Percentiles rank a stretch among this genome's conserved stretches.
These are phyloP conservation scores for Pyrenochaeta sp. DNA, from an alignment of 2,329 filamentous ascomycete species.

Conservation along the genomic window DNA sequence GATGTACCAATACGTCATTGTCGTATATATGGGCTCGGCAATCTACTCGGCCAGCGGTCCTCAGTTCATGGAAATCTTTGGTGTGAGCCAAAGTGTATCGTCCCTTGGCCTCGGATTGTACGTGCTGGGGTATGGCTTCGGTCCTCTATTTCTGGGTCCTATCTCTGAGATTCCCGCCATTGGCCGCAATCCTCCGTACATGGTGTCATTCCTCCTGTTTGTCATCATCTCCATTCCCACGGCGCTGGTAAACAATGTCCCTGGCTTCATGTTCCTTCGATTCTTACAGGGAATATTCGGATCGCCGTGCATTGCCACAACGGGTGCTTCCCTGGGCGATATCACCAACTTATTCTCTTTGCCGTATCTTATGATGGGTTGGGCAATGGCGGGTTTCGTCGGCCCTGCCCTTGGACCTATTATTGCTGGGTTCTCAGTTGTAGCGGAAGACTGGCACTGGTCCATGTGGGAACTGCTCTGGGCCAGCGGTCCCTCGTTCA, in stretches of 20 bases:
- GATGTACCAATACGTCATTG: no score
- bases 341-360: constrained; percentile 52
- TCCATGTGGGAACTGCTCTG: constrained; percentile 54
- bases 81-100: no score
- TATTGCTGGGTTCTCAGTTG: constrained; percentile 51
- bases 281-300: constrained; percentile 60
- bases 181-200: no score
- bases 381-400: constrained; percentile 51
- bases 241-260: constrained; percentile 57
- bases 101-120: no score
- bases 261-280: constrained; percentile 59
- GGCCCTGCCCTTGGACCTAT: constrained; percentile 54
- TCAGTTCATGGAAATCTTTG: no score
- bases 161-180: no score
- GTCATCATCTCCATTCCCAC: constrained; percentile 57
- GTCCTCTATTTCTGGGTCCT: no score
- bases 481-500: constrained; percentile 49
- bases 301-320: constrained; percentile 55
- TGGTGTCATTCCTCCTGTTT: no score
- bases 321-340: constrained; percentile 55
- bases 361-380: constrained; percentile 51
- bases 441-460: constrained; percentile 50
- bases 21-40: no score
- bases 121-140: no score
- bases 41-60: no score